phyloP scores from a whole-genome alignment of 495 filamentous ascomycete species.

The Penicillium pulvis region DNA sequence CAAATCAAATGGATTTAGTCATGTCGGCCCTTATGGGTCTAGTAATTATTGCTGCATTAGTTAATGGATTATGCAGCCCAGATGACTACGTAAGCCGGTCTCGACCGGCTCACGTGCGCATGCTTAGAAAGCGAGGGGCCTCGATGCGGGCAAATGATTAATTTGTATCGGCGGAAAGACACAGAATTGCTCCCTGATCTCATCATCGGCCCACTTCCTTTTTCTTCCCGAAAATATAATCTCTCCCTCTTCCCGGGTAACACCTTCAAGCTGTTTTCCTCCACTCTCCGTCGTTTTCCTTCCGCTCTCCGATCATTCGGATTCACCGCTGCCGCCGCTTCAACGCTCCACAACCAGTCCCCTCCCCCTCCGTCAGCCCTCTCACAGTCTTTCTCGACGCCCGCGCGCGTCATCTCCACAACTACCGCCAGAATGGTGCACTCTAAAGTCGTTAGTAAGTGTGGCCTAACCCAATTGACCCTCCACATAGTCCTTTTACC shows the following conservation, averaged over 20 bases:
- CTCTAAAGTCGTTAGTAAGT: slow-evolving; percentile 77
- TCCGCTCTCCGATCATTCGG: slow-evolving; percentile 62
- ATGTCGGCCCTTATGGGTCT: background rate
- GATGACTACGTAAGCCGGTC: slow-evolving; percentile 15
- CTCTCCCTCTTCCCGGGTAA: slow-evolving; percentile 13
- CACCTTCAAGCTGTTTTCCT: slow-evolving; percentile 83
- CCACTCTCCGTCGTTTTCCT: slow-evolving; percentile 65
- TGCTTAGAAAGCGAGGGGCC: slow-evolving; percentile 36
- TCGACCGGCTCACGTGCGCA: slow-evolving; percentile 26
- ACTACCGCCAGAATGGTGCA: slow-evolving; percentile 64
- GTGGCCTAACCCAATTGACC: background rate
- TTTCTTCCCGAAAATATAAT: slow-evolving; percentile 26
- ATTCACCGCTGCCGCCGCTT: slow-evolving; percentile 65
- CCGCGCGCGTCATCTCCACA: slow-evolving; percentile 43
- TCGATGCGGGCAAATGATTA: slow-evolving; percentile 31
- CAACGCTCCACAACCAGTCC: slow-evolving; percentile 60
- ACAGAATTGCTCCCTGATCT: slow-evolving; percentile 22
- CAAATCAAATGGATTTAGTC: no score
- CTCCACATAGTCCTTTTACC: background rate
- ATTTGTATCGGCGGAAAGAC: slow-evolving; percentile 17
- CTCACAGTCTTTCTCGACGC: slow-evolving; percentile 41
- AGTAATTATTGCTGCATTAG: background rate
- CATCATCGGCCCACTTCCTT: slow-evolving; percentile 20
- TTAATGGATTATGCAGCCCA: no score
- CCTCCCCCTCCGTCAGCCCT: slow-evolving; percentile 44